A percentile compares a stretch with the other conserved stretches of the same genome.
phyloP scores from a whole-genome alignment of 2,329 filamentous ascomycete species.

The Xylaria multiplex region DNA sequence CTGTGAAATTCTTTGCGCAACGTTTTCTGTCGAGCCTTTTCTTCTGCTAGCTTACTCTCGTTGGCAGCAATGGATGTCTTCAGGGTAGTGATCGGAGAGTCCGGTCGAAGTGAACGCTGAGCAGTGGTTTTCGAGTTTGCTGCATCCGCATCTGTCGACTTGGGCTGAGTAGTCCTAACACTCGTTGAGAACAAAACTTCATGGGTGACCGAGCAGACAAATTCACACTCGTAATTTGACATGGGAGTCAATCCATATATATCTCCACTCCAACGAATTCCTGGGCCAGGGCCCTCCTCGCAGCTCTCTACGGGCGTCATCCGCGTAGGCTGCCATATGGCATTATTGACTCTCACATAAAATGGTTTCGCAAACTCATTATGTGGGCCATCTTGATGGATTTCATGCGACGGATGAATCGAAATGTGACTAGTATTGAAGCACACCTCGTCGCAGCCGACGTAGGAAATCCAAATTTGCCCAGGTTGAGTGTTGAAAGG shows the following conservation, averaged over 20 bases:
- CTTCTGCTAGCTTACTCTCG: constrained; percentile 75
- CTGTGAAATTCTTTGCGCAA: constrained; percentile 79
- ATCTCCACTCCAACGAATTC: constrained; percentile 74
- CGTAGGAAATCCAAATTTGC: constrained; percentile 83
- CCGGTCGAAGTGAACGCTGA: constrained; percentile 73
- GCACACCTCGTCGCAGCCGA: constrained; percentile 80
- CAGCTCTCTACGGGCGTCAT: constrained; percentile 64
- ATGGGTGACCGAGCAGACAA: constrained; percentile 74
- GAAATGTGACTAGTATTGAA: constrained; percentile 77
- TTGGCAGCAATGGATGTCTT: constrained; percentile 79
- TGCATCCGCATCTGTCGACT: constrained; percentile 53
- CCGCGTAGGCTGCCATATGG: constrained; percentile 80
- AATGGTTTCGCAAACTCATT: constrained; percentile 79
- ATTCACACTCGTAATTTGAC: constrained; percentile 82
- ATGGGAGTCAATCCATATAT: constrained; percentile 75
- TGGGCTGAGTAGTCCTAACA: constrained; percentile 71
- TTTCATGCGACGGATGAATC: constrained; percentile 52
- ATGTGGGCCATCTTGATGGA: constrained; percentile 56
- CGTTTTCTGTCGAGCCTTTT: constrained; percentile 74
- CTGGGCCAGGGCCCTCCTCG: constrained; percentile 52
- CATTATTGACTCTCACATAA: constrained; percentile 81
- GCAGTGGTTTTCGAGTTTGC: constrained; percentile 52
- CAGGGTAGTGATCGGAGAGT: constrained; percentile 80
- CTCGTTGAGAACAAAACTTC: constrained; percentile 76
- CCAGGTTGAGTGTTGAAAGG: constrained; percentile 75